Conservation (phyloP, 2,329 filamentous ascomycete species). For the Cordyceps farinosa region DNA sequence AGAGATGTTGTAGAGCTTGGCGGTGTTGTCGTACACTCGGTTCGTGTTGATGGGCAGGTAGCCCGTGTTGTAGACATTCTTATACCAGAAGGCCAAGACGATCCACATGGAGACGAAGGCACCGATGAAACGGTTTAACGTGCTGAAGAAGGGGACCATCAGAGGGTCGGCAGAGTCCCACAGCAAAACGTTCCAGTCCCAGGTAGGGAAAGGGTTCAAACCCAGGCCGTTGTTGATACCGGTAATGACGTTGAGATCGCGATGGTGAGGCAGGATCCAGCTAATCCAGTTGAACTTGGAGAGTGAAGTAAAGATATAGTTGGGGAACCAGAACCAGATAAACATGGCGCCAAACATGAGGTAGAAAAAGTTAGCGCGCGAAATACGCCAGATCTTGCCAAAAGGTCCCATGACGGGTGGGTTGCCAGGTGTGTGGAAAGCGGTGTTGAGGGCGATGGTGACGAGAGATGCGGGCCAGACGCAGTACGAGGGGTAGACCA, state of each 20-base stretch:
- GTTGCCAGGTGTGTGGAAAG: conserved; percentile 48
- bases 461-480: conserved; percentile 57
- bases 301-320: conserved; percentile 50
- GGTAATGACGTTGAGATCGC: conserved; percentile 40
- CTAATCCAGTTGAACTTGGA: conserved; percentile 55
- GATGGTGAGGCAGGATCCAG: conserved; percentile 50
- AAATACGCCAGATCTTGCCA: conserved; percentile 42
- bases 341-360: conserved; percentile 51
- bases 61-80: conserved; percentile 53
- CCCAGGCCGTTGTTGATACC: conserved; percentile 45
- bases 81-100: conserved; percentile 55
- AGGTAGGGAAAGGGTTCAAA: conserved; percentile 44
- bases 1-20: conserved; percentile 44
- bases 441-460: conserved; percentile 52
- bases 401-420: conserved; percentile 40
- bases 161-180: conserved; percentile 43
- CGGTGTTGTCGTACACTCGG: conserved; percentile 48
- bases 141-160: conserved; percentile 54
- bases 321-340: conserved; percentile 57
- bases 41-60: conserved; percentile 54
- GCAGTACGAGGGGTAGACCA: conserved; percentile 53
- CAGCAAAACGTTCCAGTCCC: conserved; percentile 47
- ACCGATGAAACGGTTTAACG: conserved; percentile 59
- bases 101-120: conserved; percentile 53
- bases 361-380: conserved; percentile 51